Evolutionary conservation across 192 early-diverging fungal genomes (phyloP), one percentile per base, ranked within the genome.

Genomic region (Podila horticola): DNA sequence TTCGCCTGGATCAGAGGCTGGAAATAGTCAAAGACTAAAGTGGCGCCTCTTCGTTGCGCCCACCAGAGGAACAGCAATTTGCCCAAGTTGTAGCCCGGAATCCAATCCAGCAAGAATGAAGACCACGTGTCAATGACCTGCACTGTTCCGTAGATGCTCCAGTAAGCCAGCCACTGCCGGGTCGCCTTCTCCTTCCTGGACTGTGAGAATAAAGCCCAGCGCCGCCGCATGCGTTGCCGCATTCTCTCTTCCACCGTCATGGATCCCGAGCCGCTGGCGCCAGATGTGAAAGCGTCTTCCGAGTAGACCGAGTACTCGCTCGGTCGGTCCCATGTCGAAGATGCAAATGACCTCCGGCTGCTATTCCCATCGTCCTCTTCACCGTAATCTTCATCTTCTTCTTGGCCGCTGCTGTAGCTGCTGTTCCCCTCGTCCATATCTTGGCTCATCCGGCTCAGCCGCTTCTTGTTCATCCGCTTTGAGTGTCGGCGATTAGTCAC

Each of bases 1-100:
- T 79, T 79, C 36, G 76, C 50, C 30, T 79, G 76, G 11, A 79
- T 79, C 52, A 79, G 55, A 29, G 76, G 76, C 31, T 72, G 74
- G 65, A 87, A 74, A 34, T 83, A 74, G 34, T 85, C 85, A 82
- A 86, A 86, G 24, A 90, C 55, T 6, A 87, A 51, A 3, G 82
- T 79, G 4, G 89, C 89, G 20, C 89, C 89, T 22, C 83, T 81
- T 57, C 79, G 87, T 45, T 90, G 89, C 34, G 89, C 89, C 89
- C 89, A 90, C 74, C 88, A 90, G 11, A 90, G 74, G 34, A 90
- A 82, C 17, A 82, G 22, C 2, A 90, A 55, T 38, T 88, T 86
- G 38, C 83, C 85, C 7, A 90, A 62, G 75, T 86, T 86, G 60
- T 90, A 90, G 34, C 84, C 84, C 10, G 84, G 87, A 41, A 85